Base-by-base conservation (phyloP, 1,284 basidiomycete genomes). In the Moniliella sp. region DNA sequence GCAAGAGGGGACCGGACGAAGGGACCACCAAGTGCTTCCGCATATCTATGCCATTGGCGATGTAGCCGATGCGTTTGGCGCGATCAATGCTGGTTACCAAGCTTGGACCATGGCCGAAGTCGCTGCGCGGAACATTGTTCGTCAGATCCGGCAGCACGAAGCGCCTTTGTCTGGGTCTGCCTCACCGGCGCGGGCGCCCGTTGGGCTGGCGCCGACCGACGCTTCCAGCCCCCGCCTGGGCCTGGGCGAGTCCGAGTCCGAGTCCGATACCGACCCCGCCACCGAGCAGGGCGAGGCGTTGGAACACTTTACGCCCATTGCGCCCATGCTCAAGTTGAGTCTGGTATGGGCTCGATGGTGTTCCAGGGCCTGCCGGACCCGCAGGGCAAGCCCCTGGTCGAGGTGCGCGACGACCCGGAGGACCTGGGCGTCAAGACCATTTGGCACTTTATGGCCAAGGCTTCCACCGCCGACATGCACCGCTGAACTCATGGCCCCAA, bases 91-190 rank as follows among this genome's bases (percentile, higher is more conserved):
- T 0, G 56, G 56, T 5, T 57, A 57, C 34, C 54, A 57, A 34
- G 56, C 56, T 1, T 59, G 56, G 56, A 44, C 36, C 27, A 57
- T 57, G 56, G 56, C 52, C 7, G 56, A 59, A 28, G 33, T 53
- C 3, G 56, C 54, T 2, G 43, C 48, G 0, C 48, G 50, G 27
- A 59, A 59, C 39, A 55, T 59, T 18, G 30, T 57, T 14, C 34
- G 45, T 9, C 48, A 50, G 17, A 45, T 54, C 27, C 28, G 35
- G 15, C 32, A 32, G 10, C 35, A 40, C 11, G n/a, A 30, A 14
- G 11, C 29, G 16, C 15, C 34, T 23, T 14, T 27, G 26, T 19
- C 5, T 13, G 26, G 12, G n/a, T 12, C 12, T 27, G 5, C 9
- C 13, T 16, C 11, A 5, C 9, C 13, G 9, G 10, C 12, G 28